These are phyloP conservation scores for Priceomyces melissophilus DNA, from an alignment of 805 yeast genomes.

Conservation along the genomic window DNA sequence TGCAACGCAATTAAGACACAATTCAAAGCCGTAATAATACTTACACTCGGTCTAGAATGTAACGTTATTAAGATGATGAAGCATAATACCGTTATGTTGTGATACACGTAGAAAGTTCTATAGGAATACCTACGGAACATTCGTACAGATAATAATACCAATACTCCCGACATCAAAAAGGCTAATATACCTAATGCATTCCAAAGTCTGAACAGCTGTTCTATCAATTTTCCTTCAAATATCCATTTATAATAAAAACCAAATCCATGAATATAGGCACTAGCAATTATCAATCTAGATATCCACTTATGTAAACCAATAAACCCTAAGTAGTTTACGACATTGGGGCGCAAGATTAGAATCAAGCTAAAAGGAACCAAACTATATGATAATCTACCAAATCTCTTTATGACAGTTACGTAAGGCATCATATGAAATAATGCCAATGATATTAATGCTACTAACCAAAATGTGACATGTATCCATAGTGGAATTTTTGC, in stretches of 20 bases:
- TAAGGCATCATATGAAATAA: conserved; percentile 34
- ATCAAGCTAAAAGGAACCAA: conserved; percentile 57
- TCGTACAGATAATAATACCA: conserved; percentile 45
- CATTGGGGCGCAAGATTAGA: conserved; percentile 50
- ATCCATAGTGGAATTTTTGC: conserved; percentile 27
- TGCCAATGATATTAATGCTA: conserved; percentile 25
- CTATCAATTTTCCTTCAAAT: conserved; percentile 25
- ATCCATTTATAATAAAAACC: conserved; percentile 53
- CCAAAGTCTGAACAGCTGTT: conserved; percentile 28
- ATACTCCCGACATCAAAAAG: conserved; percentile 28
- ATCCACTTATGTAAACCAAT: conserved; percentile 69
- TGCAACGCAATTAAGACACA: conserved; percentile 31
- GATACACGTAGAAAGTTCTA: conserved; percentile 52
- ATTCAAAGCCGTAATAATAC: conserved; percentile 12
- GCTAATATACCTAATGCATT: conserved; percentile 56
- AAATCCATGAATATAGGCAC: conserved; percentile 48
- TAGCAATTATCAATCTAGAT: conserved; percentile 51
- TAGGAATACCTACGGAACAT: conserved; percentile 50
- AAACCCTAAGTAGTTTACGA: conserved; percentile 49
- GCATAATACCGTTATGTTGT: conserved; percentile 47
- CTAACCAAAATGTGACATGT: conserved; percentile 25
- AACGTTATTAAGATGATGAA: conserved; percentile 44
- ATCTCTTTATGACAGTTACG: conserved; percentile 44
- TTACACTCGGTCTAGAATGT: conserved; percentile 74
- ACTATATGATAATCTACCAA: conserved; percentile 60